These are phyloP conservation scores for Lepidopterella palustris DNA, from an alignment of 495 filamentous ascomycete genomes.

Conservation along the genomic window DNA sequence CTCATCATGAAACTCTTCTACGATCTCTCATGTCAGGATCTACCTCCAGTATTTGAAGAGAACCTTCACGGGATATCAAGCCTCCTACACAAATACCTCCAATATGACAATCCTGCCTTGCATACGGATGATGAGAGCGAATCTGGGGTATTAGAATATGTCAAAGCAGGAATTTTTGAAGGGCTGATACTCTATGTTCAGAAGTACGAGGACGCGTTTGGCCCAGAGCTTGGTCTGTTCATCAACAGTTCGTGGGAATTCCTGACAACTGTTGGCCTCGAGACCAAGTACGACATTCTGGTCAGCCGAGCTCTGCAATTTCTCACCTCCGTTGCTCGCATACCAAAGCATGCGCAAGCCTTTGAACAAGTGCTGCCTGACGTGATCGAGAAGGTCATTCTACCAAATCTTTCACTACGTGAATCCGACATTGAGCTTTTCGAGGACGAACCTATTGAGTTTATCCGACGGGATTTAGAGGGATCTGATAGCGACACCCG, in stretches of 20 bases:
- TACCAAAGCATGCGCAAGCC: slow-evolving; percentile 64
- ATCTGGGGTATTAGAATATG: slow-evolving; percentile 70
- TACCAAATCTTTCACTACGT: slow-evolving; percentile 84
- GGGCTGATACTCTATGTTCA: slow-evolving; percentile 76
- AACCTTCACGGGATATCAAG: slow-evolving; percentile 66
- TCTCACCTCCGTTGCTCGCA: slow-evolving; percentile 78
- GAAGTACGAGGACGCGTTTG: slow-evolving; percentile 93
- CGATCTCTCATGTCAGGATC: slow-evolving; percentile 92
- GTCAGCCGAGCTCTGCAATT: slow-evolving; percentile 92
- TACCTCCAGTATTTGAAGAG: slow-evolving; percentile 88
- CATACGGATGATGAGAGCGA: slow-evolving; percentile 81
- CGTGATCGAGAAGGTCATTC: slow-evolving; percentile 87
- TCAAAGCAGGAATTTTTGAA: slow-evolving; percentile 90
- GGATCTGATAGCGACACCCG: slow-evolving; percentile 93
- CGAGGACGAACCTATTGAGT: slow-evolving; percentile 98
- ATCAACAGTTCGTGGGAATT: slow-evolving; percentile 85
- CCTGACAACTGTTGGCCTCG: slow-evolving; percentile 73
- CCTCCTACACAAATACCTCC: slow-evolving; percentile 86
- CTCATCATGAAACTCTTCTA: slow-evolving; percentile 85
- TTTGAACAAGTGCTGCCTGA: slow-evolving; percentile 77
- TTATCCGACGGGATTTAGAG: slow-evolving; percentile 91
- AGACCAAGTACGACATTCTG: slow-evolving; percentile 92
- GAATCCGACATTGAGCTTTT: slow-evolving; percentile 93
- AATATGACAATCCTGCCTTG: slow-evolving; percentile 75
- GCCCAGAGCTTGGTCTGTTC: slow-evolving; percentile 68